These are phyloP conservation scores for Colletotrichum lindemuthianum DNA, from an alignment of 2,329 filamentous ascomycete genomes.

Conservation along the genomic window DNA sequence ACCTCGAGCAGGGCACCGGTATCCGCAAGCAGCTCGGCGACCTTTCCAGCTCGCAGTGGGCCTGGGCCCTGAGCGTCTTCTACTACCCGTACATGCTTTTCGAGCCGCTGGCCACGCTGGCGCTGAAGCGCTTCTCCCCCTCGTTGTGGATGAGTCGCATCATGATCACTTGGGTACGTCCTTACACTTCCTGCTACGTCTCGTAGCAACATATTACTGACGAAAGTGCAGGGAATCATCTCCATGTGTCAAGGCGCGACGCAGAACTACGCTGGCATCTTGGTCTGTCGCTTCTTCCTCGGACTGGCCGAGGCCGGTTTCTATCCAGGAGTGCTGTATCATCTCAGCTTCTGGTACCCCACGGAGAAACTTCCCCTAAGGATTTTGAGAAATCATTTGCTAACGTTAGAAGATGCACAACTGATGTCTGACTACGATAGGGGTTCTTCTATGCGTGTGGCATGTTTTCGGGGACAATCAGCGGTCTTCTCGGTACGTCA, in stretches of 20 bases:
- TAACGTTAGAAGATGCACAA: too few relatives aligned
- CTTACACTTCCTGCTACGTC: too few relatives aligned
- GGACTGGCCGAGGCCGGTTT: conserved; percentile 43
- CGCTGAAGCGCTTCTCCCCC: conserved; percentile 39
- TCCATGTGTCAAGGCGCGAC: conserved; percentile 40
- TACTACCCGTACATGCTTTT: conserved; percentile 42
- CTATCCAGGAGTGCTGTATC: conserved; percentile 43
- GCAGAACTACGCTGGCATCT: conserved; percentile 40
- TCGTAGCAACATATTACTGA: neutral
- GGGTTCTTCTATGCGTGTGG: conserved; percentile 47
- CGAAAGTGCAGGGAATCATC: conserved; percentile 32
- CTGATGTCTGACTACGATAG: conserved; percentile 15
- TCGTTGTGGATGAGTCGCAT: conserved; percentile 41
- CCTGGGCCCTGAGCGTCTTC: conserved; percentile 40
- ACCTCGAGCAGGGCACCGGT: conserved; percentile 41
- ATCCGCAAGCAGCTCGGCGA: conserved; percentile 40
- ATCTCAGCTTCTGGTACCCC: conserved; percentile 46
- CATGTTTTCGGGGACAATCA: conserved; percentile 46
- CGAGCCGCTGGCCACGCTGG: conserved; percentile 40
- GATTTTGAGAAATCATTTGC: too few relatives aligned
- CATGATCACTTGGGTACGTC: conserved; percentile 40
- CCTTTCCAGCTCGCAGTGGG: conserved; percentile 40
- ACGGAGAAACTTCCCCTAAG: conserved; percentile 44
- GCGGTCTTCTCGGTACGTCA: conserved; percentile 39
- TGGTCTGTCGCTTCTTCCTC: conserved; percentile 42